phyloP scores from a whole-genome alignment of 805 yeast species.

The Clavispora carvajalis region DNA sequence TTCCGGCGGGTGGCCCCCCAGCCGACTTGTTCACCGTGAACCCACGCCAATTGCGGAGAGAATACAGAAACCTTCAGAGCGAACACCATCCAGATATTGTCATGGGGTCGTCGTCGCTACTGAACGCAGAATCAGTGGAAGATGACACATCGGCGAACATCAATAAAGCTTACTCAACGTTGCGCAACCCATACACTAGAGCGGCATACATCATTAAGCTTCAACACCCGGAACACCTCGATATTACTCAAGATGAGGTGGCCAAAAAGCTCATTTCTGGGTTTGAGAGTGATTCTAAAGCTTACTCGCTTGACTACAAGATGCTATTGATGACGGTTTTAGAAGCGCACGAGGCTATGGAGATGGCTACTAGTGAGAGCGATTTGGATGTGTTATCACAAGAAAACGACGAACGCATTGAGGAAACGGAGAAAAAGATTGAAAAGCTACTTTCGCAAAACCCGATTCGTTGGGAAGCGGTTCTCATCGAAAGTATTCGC shows the following conservation, averaged over 20 bases:
- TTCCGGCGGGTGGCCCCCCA: slow-evolving; percentile 63
- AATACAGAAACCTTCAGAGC: slow-evolving; percentile 69
- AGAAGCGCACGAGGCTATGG: slow-evolving; percentile 80
- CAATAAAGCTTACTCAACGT: slow-evolving; percentile 72
- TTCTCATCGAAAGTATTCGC: slow-evolving; percentile 62
- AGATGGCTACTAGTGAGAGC: slow-evolving; percentile 52
- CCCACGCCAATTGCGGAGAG: slow-evolving; percentile 54
- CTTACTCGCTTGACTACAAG: slow-evolving; percentile 38
- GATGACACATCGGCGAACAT: slow-evolving; percentile 39
- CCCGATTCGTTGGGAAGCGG: slow-evolving; percentile 46
- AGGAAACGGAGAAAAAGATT: slow-evolving; percentile 40
- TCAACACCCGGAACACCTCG: slow-evolving; percentile 37
- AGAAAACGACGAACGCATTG: slow-evolving; percentile 57
- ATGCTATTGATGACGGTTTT: slow-evolving; percentile 67
- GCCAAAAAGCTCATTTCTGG: slow-evolving; percentile 38
- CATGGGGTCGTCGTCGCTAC: slow-evolving; percentile 20
- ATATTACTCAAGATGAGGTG: slow-evolving; percentile 55
- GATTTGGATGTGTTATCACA: slow-evolving; percentile 50
- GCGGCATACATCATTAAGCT: slow-evolving; percentile 32
- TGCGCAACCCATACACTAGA: slow-evolving; percentile 65
- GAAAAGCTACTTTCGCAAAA: slow-evolving; percentile 39
- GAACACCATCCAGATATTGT: slow-evolving; percentile 76
- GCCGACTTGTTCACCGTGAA: slow-evolving; percentile 55
- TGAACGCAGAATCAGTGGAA: slow-evolving; percentile 3
- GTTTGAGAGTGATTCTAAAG: slow-evolving; percentile 30